phyloP scores from a whole-genome alignment of 306 rosid genomes.

The Fagus sylvatica region DNA sequence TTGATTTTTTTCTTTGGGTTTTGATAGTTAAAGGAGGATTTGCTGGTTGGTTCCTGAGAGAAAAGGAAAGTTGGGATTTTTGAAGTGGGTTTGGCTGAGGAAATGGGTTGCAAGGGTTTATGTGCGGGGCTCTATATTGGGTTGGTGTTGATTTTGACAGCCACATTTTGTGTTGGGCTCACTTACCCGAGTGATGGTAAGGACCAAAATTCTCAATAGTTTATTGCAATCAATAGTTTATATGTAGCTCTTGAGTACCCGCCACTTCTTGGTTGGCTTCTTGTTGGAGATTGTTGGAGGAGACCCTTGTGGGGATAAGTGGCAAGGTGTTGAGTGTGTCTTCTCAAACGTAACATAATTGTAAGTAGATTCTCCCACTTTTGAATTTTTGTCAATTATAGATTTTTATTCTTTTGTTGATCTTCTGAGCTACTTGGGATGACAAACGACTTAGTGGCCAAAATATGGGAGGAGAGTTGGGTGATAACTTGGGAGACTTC shows the following conservation, averaged over 20 bases:
- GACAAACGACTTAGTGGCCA: slow-evolving; percentile 58
- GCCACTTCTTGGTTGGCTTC: slow-evolving; percentile 78
- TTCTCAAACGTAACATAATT: slow-evolving; percentile 72
- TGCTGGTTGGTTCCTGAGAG: not conserved
- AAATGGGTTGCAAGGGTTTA: slow-evolving; percentile 47
- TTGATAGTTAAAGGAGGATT: slow-evolving; percentile 6
- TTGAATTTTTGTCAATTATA: not conserved
- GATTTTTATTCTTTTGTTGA: not conserved
- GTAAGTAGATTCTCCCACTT: slow-evolving; percentile 38
- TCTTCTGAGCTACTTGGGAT: slow-evolving; percentile 35
- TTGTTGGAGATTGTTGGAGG: slow-evolving; percentile 84
- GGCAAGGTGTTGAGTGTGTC: slow-evolving; percentile 87
- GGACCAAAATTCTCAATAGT: not conserved
- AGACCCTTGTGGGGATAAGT: slow-evolving; percentile 77
- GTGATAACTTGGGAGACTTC: slow-evolving; percentile 56
- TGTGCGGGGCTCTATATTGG: slow-evolving; percentile 40
- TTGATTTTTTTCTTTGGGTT: slow-evolving; percentile 10
- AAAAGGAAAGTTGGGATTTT: slow-evolving; percentile 4
- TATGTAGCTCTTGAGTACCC: slow-evolving; percentile 69
- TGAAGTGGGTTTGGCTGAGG: slow-evolving; percentile 23
- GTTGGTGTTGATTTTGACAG: slow-evolving; percentile 44
- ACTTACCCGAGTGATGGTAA: slow-evolving; percentile 84
- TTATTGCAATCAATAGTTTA: slow-evolving; percentile 57
- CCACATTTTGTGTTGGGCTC: slow-evolving; percentile 48
- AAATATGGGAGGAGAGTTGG: slow-evolving; percentile 80